Base-by-base conservation (phyloP, 78 protist genomes). In the Trichosphaerium sp. region DNA sequence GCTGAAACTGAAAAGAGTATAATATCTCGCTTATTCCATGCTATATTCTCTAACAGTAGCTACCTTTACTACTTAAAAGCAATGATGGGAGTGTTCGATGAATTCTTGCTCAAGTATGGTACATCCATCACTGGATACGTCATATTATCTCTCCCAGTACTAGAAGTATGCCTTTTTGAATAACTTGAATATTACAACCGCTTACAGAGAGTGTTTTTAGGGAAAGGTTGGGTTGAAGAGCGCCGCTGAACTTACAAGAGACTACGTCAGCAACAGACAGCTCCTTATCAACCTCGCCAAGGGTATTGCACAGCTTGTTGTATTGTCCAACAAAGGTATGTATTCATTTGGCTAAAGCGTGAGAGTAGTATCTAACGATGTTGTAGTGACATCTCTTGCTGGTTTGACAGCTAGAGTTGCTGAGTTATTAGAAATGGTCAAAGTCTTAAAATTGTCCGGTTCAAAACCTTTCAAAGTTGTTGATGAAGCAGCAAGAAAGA, bases 71-170 rank as follows among this genome's bases (percentile, higher is more conserved):
- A n/a, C n/a, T n/a, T n/a, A n/a, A n/a, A n/a, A n/a, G n/a, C n/a
- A n/a, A n/a, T n/a, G n/a, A n/a, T n/a, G n/a, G 29, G 32, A 71
- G 77, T 77, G 41, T 77, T 77, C 55, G 83, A 77, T 77, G 83
- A 76, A 32, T 74, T 71, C 41, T 39, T 86, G 28, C 74, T 73
- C 34, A 86, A 86, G 76, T 86, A 86, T 69, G 52, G 75, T 42
- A 85, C 89, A 29, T 71, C 84, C 28, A 77, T 84, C 48, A 81
- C 74, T 35, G 89, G 89, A 14, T 84, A 84, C 55, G 89, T 75
- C 21, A 77, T 81, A 58, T 68, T 68, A 77, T 76, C 75, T 57
- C 51, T 72, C 64, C 75, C 89, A 54, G 68, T n/a, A n/a, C n/a
- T n/a, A n/a, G n/a, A n/a, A n/a, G n/a, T n/a, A n/a, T n/a, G n/a